phyloP scores from a whole-genome alignment of 495 filamentous ascomycete species.

The Xylaria curta region DNA sequence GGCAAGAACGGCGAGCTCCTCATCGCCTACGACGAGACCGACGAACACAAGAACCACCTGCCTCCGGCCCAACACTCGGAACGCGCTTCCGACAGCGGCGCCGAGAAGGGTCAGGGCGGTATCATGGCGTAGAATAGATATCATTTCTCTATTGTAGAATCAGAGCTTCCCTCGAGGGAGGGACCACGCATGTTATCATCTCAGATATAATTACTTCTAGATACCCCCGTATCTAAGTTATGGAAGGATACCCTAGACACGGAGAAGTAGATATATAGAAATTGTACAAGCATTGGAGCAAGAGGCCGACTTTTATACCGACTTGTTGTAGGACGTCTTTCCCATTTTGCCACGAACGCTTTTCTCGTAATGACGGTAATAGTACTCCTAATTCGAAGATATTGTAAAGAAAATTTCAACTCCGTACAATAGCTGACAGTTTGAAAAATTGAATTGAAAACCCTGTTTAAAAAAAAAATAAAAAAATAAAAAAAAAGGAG shows the following conservation, averaged over 20 bases:
- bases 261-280: slow-evolving; percentile 17
- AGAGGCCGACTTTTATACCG: background rate
- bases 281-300: background rate
- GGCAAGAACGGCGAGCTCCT: slow-evolving; percentile 73
- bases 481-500: too few relatives aligned
- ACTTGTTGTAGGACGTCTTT: background rate
- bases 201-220: slow-evolving; percentile 11
- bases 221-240: slow-evolving; percentile 6
- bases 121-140: background rate
- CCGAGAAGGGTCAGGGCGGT: slow-evolving; percentile 31
- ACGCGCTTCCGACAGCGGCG: slow-evolving; percentile 23
- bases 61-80: slow-evolving; percentile 23
- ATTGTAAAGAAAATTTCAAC: too few relatives aligned
- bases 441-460: too few relatives aligned
- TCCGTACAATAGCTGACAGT: too few relatives aligned
- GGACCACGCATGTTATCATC: background rate
- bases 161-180: background rate
- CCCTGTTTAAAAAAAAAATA: too few relatives aligned
- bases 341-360: too few relatives aligned
- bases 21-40: slow-evolving; percentile 62
- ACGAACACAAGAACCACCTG: slow-evolving; percentile 41
- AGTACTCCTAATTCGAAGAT: too few relatives aligned
- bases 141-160: background rate
- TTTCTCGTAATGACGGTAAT: too few relatives aligned
- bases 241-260: slow-evolving; percentile 1